These are phyloP conservation scores for Neofusicoccum kwambonambiense DNA, from an alignment of 2,329 filamentous ascomycete species.

Conservation along the genomic window DNA sequence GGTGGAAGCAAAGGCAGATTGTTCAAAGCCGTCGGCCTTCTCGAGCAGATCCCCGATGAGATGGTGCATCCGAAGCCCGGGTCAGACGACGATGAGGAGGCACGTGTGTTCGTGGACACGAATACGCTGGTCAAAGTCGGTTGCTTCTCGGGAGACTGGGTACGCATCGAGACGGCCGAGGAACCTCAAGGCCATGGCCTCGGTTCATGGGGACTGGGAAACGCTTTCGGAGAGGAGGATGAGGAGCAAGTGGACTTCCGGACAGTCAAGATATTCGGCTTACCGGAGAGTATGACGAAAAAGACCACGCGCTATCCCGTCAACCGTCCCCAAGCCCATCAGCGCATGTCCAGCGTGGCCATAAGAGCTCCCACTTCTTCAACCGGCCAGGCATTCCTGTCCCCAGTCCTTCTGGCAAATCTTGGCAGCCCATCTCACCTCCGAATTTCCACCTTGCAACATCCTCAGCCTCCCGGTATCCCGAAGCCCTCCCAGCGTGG, in stretches of 20 bases:
- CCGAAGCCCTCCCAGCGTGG: slow-evolving; percentile 47
- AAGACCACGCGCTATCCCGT: slow-evolving; percentile 56
- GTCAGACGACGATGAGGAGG: slow-evolving; percentile 81
- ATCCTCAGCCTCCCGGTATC: slow-evolving; percentile 22
- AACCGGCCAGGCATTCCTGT: slow-evolving; percentile 62
- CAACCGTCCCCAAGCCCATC: slow-evolving; percentile 35
- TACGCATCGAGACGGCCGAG: slow-evolving; percentile 74
- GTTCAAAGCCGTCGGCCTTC: slow-evolving; percentile 79
- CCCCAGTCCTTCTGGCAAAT: slow-evolving; percentile 84
- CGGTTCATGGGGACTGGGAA: slow-evolving; percentile 64
- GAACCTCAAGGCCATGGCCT: slow-evolving; percentile 69
- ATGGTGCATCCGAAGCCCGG: slow-evolving; percentile 80
- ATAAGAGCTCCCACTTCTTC: slow-evolving; percentile 20
- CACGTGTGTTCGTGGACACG: slow-evolving; percentile 87
- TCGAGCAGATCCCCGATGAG: slow-evolving; percentile 70
- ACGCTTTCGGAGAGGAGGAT: slow-evolving; percentile 60
- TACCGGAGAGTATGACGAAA: slow-evolving; percentile 69
- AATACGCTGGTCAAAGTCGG: slow-evolving; percentile 82
- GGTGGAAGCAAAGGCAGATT: slow-evolving; percentile 70
- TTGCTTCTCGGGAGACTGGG: slow-evolving; percentile 98
- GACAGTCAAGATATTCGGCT: slow-evolving; percentile 81
- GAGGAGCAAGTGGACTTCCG: slow-evolving; percentile 67
- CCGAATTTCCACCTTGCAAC: slow-evolving; percentile 69
- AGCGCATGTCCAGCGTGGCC: slow-evolving; percentile 51
- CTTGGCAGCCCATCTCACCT: slow-evolving; percentile 76